Base-by-base conservation (phyloP, 2,329 filamentous ascomycete genomes). In the Hymenoscyphus repandus region DNA sequence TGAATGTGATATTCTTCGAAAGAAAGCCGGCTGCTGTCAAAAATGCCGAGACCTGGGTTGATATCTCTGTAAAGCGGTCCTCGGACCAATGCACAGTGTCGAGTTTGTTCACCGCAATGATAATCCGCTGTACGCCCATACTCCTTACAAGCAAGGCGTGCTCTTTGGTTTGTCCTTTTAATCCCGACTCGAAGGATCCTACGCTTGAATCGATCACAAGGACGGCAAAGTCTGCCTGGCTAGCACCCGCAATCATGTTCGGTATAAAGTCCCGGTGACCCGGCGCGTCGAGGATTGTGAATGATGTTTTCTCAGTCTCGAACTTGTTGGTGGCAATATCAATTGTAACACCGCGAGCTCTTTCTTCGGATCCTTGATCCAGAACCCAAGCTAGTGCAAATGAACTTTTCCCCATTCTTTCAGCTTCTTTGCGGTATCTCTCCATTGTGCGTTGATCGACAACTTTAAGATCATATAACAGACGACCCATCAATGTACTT, bases 181-280 rank as follows among this genome's bases (percentile, higher is more conserved):
- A 74, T 0, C 93, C 95, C 3, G 90, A 90, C 67, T 99, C 93
- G 58, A 97, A 96, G 32, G 91, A 91, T 32, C 92, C 93, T 0
- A 82, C 89, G 51, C 87, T 86, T 4, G 92, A 87, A 66, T 99
- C 93, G 53, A 99, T 89, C 17, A 99, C 93, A 2, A 99, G 74
- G 0, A 99, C 86, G 0, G 91, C 93, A 68, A 97, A 93, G 67
- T 99, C 93, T 9, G 93, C 95, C 69, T 96, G 92, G 52, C 88
- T 93, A 3, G 92, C 90, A 12, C 93, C 93, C 2, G 92, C 92
- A 66, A 99, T 96, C 93, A 99, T 99, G 68, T 96, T 99, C 0
- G 93, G 93, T 17, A 99, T 90, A 65, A 97, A 99, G 66, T 99
- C 93, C 54, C 85, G 81, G 69, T 99, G 93, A 0, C 93, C 93